Evolutionary conservation across 768 basidiomycete species (phyloP).

Genomic region (Calocybe cyanea): DNA sequence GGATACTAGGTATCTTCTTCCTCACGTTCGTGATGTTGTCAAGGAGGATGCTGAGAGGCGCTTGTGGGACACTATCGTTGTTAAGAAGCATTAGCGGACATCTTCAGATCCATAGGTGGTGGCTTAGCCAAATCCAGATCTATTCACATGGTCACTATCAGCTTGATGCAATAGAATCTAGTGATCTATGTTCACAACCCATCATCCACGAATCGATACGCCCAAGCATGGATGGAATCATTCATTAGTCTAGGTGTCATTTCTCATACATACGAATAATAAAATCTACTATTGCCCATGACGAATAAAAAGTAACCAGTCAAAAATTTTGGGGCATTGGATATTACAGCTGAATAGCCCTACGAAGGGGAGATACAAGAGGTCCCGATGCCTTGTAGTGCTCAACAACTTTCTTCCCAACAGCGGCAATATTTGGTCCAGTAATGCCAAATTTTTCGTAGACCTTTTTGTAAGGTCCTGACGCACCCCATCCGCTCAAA

Average conservation of each 20-base stretch:
- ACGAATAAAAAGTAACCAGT: too few species aligned
- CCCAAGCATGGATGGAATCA: not conserved
- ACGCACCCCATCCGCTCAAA: conserved; percentile 76
- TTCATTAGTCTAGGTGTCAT: not conserved
- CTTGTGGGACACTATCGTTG: conserved; percentile 75
- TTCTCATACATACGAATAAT: not conserved
- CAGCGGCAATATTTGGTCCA: conserved; percentile 68
- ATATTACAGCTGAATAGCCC: conserved; percentile 51
- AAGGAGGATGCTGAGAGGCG: conserved; percentile 75
- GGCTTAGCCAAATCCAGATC: too few species aligned
- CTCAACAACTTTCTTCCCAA: conserved; percentile 81
- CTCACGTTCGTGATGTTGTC: conserved; percentile 68
- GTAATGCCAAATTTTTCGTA: conserved; percentile 91
- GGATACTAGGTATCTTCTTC: conserved; percentile 89
- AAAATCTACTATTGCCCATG: not conserved
- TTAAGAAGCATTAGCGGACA: conserved; percentile 59
- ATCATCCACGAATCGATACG: too few species aligned
- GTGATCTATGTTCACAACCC: too few species aligned
- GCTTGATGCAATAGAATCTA: too few species aligned
- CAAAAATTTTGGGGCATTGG: too few species aligned
- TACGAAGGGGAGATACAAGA: conserved; percentile 71
- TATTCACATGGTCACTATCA: too few species aligned
- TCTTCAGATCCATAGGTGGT: conserved; percentile 3
- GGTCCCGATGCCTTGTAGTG: conserved; percentile 84
- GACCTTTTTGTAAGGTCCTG: conserved; percentile 85